A percentile compares a stretch with the other conserved stretches of the same genome.
These are phyloP conservation scores for Acmispon strigosus DNA, from an alignment of 306 rosid species.

Conservation along the genomic window DNA sequence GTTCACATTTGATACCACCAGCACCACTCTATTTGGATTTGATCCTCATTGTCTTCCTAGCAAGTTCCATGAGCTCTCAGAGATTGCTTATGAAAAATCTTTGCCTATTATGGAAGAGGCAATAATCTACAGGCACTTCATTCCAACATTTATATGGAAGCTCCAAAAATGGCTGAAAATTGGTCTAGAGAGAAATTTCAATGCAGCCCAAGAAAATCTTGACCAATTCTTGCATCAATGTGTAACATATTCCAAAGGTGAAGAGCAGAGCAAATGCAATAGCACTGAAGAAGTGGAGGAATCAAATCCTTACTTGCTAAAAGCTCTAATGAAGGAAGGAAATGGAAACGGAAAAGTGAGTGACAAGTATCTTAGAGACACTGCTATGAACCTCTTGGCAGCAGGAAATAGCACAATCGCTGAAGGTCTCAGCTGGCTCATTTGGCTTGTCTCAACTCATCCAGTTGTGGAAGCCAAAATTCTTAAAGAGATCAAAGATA, in stretches of 20 bases:
- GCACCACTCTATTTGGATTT: constrained; percentile 18
- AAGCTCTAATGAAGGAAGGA: neutral
- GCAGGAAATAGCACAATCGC: neutral
- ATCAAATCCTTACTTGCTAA: neutral
- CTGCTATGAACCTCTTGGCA: neutral
- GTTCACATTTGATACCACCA: constrained; percentile 9
- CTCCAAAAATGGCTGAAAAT: neutral
- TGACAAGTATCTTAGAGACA: neutral
- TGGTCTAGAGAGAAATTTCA: neutral
- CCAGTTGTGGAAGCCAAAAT: neutral
- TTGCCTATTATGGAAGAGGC: neutral
- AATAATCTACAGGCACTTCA: neutral
- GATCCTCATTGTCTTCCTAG: constrained; percentile 27
- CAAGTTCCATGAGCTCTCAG: neutral
- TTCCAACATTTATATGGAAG: constrained; percentile 3
- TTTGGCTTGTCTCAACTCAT: constrained; percentile 9
- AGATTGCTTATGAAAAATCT: neutral
- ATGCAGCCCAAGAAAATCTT: neutral
- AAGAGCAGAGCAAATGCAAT: neutral
- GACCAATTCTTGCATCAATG: neutral
- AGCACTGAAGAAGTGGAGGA: neutral
- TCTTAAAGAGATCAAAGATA: neutral
- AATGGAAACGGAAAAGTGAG: neutral
- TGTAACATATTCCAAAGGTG: neutral
- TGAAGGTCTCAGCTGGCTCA: neutral